Evolutionary conservation across 2,329 filamentous ascomycete genomes (phyloP).

Genomic region (Fusarium paranaense): DNA sequence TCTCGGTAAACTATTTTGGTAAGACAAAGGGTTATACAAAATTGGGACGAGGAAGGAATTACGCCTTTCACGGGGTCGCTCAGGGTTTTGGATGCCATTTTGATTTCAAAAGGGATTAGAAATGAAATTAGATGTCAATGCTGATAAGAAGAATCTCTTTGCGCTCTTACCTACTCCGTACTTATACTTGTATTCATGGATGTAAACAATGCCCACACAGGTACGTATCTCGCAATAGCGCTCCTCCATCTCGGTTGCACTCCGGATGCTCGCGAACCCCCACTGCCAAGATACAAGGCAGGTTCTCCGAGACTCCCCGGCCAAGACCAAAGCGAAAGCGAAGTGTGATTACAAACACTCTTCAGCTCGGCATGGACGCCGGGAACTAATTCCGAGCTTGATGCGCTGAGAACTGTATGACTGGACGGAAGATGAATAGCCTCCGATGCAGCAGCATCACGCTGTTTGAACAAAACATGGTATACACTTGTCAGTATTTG

Average conservation of each 20-base stretch:
- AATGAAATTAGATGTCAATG: not conserved
- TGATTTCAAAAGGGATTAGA: not conserved
- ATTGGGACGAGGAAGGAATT: not conserved
- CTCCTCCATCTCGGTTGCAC: not conserved
- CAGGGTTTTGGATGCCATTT: not conserved
- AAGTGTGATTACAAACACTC: not conserved
- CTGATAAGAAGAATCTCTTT: not conserved
- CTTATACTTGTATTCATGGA: not conserved
- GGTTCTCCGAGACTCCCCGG: not conserved
- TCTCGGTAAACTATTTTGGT: not conserved
- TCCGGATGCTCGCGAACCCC: not conserved
- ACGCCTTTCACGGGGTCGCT: not conserved
- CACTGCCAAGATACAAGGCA: not conserved
- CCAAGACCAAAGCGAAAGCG: not conserved
- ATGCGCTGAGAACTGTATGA: not conserved
- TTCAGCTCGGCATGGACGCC: not conserved
- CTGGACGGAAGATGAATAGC: not conserved
- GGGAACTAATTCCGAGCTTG: not conserved
- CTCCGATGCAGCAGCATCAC: too few species aligned
- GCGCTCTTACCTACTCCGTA: not conserved
- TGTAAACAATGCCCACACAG: not conserved
- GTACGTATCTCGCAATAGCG: not conserved
- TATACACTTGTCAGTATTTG: not conserved
- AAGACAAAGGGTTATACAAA: not conserved
- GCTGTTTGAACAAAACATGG: too few species aligned